Percentiles rank a stretch among this genome's conserved stretches.
Conservation (phyloP, 2,329 filamentous ascomycete genomes). For the Apiospora koreana region DNA sequence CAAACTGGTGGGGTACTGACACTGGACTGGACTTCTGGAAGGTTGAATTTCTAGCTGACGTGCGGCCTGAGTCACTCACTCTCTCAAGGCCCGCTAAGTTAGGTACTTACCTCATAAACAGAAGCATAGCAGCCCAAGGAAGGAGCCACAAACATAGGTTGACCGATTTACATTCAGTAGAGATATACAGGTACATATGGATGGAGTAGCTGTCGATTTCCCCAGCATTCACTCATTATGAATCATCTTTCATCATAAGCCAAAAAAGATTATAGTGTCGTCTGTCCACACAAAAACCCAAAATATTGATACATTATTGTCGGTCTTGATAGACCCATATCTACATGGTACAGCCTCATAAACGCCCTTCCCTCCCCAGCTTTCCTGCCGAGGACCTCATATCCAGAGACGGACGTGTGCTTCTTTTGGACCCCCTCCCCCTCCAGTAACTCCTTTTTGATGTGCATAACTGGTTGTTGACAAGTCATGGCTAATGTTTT, state of each 20-base stretch:
- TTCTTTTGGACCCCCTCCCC: background rate
- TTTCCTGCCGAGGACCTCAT: background rate
- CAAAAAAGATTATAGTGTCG: background rate
- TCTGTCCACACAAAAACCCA: background rate
- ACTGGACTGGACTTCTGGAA: background rate
- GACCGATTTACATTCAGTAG: no score
- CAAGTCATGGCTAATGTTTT: background rate
- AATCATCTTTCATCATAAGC: background rate
- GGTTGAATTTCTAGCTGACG: background rate
- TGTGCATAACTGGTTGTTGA: background rate
- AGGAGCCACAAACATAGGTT: no score
- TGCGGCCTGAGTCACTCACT: slow-evolving; percentile 4
- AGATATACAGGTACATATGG: no score
- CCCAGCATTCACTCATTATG: no score
- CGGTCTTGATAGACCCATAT: slow-evolving; percentile 18
- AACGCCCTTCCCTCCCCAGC: background rate
- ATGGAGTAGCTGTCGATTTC: no score
- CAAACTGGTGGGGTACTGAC: background rate
- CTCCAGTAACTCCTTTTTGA: background rate
- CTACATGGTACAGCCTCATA: slow-evolving; percentile 20
- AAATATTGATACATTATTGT: slow-evolving; percentile 25
- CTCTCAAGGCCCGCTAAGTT: background rate
- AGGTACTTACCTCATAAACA: no score
- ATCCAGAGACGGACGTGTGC: background rate
- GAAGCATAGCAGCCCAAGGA: no score